phyloP scores from a whole-genome alignment of 2,329 filamentous ascomycete genomes.

The Exophiala phaeomuriformis region DNA sequence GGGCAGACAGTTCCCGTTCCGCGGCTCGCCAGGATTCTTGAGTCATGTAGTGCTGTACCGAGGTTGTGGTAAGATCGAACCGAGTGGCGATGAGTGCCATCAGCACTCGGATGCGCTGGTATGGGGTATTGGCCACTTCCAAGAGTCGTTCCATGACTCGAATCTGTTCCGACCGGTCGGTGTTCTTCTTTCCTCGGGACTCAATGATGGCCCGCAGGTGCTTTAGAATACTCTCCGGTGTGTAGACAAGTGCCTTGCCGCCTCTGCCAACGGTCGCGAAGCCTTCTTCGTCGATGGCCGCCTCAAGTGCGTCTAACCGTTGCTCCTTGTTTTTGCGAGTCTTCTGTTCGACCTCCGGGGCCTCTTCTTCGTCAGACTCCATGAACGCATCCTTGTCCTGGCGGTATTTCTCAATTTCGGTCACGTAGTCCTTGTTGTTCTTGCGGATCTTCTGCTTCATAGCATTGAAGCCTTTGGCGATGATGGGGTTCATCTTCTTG shows the following conservation, averaged over 20 bases:
- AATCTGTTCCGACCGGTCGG: slow-evolving; percentile 89
- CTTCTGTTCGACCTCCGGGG: slow-evolving; percentile 40
- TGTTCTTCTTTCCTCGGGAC: slow-evolving; percentile 97
- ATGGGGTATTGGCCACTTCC: slow-evolving; percentile 82
- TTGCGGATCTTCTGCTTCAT: slow-evolving; percentile 99
- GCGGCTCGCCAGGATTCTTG: slow-evolving; percentile 96
- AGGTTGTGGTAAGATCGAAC: slow-evolving; percentile 82
- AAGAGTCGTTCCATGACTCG: slow-evolving; percentile 92
- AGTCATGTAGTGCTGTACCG: slow-evolving; percentile 68
- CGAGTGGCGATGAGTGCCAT: slow-evolving; percentile 86
- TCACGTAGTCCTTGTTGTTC: slow-evolving; percentile 90
- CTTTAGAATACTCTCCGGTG: slow-evolving; percentile 96
- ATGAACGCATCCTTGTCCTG: slow-evolving; percentile 81
- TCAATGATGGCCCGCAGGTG: slow-evolving; percentile 89
- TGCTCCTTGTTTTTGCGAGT: slow-evolving; percentile 40
- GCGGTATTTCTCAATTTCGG: slow-evolving; percentile 79
- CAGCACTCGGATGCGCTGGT: slow-evolving; percentile 88
- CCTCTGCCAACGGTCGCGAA: slow-evolving; percentile 85
- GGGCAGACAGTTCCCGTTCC: slow-evolving; percentile 71
- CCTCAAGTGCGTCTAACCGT: slow-evolving; percentile 45
- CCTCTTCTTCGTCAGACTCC: slow-evolving; percentile 71
- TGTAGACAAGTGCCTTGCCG: slow-evolving; percentile 83
- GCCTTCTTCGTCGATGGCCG: slow-evolving; percentile 64
- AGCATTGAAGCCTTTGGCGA: slow-evolving; percentile 86
- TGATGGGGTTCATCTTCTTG: slow-evolving; percentile 98